These are phyloP conservation scores for Gossypium herbaceum DNA, from an alignment of 345 rosid species.

Conservation along the genomic window DNA sequence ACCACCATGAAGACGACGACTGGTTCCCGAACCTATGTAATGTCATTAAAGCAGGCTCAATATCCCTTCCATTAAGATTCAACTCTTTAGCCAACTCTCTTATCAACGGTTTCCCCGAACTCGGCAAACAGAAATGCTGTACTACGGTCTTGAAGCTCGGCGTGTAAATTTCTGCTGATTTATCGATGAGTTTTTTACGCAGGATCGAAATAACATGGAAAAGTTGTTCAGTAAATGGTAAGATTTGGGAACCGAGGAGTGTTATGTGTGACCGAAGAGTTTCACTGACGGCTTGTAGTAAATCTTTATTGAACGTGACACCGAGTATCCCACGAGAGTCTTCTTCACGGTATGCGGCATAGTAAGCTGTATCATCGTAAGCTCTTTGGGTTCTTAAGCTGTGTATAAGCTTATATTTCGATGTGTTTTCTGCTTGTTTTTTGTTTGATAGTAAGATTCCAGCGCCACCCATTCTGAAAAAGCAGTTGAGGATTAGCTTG, in stretches of 20 bases:
- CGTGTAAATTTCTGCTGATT: neutral
- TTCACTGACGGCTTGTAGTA: neutral
- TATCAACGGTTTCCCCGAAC: neutral
- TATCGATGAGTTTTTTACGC: constrained; percentile 16
- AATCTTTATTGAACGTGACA: neutral
- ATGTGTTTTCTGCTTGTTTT: neutral
- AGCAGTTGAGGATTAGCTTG: neutral
- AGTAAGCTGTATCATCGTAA: neutral
- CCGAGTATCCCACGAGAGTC: neutral
- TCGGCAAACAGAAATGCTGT: neutral
- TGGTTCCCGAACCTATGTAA: constrained; percentile 57
- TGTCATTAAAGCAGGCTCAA: constrained; percentile 49
- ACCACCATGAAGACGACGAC: constrained; percentile 53
- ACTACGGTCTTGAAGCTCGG: neutral
- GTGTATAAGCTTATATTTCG: neutral
- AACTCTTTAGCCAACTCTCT: neutral
- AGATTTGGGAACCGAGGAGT: neutral
- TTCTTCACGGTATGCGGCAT: neutral
- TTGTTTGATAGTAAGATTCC: neutral
- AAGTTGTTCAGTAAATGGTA: neutral
- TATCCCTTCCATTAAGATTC: constrained; percentile 24
- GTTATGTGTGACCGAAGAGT: neutral
- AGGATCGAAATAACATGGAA: neutral
- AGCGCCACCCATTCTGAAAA: neutral
- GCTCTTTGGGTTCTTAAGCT: neutral